A percentile compares a stretch with the other conserved stretches of the same genome.
Conservation (phyloP, 257 asterid species). For the Solanum stenotomum region DNA sequence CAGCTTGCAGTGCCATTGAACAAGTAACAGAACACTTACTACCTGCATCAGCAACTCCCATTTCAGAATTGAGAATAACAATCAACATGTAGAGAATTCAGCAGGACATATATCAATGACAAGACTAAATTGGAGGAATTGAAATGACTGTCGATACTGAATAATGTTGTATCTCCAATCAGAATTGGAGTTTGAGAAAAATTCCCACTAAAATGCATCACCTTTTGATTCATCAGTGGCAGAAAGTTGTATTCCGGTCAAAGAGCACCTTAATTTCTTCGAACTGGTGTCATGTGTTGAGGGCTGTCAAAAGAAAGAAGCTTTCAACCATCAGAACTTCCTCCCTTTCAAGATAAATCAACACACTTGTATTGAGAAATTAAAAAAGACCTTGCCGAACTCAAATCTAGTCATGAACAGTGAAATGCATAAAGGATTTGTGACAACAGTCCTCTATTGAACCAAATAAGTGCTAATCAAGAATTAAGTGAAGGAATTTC, state of each 20-base stretch:
- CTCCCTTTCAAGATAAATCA: not conserved
- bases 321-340: constrained; percentile 6
- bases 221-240: constrained; percentile 12
- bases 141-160: not conserved
- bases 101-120: not conserved
- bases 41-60: constrained; percentile 21
- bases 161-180: not conserved
- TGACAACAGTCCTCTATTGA: not conserved
- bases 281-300: constrained; percentile 15
- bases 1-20: constrained; percentile 9
- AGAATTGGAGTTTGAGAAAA: not conserved
- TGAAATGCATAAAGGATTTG: not conserved
- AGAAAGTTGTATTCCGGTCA: constrained; percentile 7
- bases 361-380: not conserved
- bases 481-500: not conserved
- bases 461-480: not conserved
- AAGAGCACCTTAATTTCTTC: constrained; percentile 6
- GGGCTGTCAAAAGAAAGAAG: constrained; percentile 24
- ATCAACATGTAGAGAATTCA: not conserved
- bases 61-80: not conserved
- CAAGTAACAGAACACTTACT: constrained; percentile 9
- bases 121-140: not conserved
- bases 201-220: constrained; percentile 10
- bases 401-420: not conserved
- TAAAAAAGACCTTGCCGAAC: not conserved